Base-by-base conservation (phyloP, 176 grass and related monocot genomes). In the Pontederia crassipes region DNA sequence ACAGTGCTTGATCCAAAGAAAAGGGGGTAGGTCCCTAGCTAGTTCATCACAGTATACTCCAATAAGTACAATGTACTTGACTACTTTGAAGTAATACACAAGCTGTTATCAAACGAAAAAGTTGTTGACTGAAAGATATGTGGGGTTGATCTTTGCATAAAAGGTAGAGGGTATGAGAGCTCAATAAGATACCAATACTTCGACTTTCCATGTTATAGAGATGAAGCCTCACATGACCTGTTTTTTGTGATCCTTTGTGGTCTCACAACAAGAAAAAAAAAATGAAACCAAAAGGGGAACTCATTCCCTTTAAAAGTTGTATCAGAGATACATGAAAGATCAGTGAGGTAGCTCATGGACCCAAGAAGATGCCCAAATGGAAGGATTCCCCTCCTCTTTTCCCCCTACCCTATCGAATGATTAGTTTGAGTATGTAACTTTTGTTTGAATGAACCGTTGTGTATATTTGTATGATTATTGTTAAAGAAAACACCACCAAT, bases 151-250 rank as follows among this genome's bases (percentile, higher is more conserved):
- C 48, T 46, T 52, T 46, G 28, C 24, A 7, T 17, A 66, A 29
- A 47, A 16, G 59, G 20, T 24, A 24, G 20, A 24, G 20, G 20
- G 20, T 24, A 24, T 24, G 20, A 24, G 20, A 24, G 20, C 20
- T 24, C 20, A 24, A 24, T 24, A 13, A 57, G 16, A 57, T 77
- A 14, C 45, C 50, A 70, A 55, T 59, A 72, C 62, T 73, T 73
- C 76, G 70, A 81, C 65, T 61, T 73, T 13, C 54, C 68, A 17
- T 49, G 56, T 77, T 61, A 7, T 28, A 55, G 46, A 49, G 13
- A 58, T 6, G 75, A 74, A 53, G 49, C 53, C 55, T 76, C 84
- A 82, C 84, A 79, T 87, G 79, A 62, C 72, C 15, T 79, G 75
- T 75, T 76, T 48, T 28, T 26, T 45, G 10, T 4, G 64, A 45